These are phyloP conservation scores for Salvia rosmarinus DNA, from an alignment of 257 asterid genomes.

Conservation along the genomic window DNA sequence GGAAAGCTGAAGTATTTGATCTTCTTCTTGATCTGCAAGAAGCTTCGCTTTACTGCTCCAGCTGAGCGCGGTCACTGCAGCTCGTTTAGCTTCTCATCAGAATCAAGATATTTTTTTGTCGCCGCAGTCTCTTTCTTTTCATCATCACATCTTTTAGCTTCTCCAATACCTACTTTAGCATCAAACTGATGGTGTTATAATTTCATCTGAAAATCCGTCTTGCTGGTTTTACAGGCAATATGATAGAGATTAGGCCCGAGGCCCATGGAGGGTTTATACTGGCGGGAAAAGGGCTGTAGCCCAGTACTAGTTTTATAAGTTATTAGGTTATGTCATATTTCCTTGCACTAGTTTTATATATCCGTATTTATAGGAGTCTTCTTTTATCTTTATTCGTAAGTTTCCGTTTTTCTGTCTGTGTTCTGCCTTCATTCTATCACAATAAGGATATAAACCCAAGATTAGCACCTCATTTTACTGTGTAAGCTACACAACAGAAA, in stretches of 20 bases:
- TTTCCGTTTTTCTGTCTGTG: too few species aligned
- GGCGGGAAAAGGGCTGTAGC: too few species aligned
- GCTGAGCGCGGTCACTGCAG: constrained; percentile 90
- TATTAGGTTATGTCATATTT: too few species aligned
- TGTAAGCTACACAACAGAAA: constrained; percentile 6
- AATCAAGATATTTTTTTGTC: constrained; percentile 43
- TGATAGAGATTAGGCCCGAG: too few species aligned
- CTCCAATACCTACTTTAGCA: constrained; percentile 45
- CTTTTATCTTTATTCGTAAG: too few species aligned
- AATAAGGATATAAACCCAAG: constrained; percentile 1
- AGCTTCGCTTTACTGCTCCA: constrained; percentile 96
- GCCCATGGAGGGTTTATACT: too few species aligned
- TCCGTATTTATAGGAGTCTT: too few species aligned
- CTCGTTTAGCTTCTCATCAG: constrained; percentile 57
- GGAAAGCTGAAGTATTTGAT: constrained; percentile 80
- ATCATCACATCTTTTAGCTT: constrained; percentile 39
- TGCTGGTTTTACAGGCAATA: constrained; percentile 9
- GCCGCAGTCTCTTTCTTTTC: constrained; percentile 45
- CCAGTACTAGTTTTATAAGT: too few species aligned
- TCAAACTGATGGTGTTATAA: constrained; percentile 25
- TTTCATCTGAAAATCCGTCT: constrained; percentile 11
- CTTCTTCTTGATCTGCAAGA: constrained; percentile 96
- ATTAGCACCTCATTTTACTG: constrained; percentile 15
- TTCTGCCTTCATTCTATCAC: too few species aligned
- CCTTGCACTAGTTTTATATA: too few species aligned